Percentiles rank a stretch among this genome's conserved stretches.
Evolutionary conservation across 495 filamentous ascomycete genomes (phyloP).

Genomic region (Aspergillus carlsbadensis): DNA sequence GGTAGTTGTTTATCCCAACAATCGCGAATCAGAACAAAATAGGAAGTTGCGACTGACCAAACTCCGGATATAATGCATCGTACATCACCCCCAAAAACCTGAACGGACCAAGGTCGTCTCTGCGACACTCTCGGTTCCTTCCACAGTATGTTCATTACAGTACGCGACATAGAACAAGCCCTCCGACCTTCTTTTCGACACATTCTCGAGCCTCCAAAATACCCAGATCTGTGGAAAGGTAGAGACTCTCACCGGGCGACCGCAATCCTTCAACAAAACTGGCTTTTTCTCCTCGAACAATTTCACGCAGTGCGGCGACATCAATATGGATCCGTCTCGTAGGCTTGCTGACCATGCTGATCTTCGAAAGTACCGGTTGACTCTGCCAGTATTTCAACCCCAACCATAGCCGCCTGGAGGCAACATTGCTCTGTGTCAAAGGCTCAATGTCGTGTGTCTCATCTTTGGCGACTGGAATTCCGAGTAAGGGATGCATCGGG

Average conservation of each 20-base stretch:
- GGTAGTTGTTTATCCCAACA: conserved; percentile 36
- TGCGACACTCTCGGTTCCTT: background rate
- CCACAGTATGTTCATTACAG: conserved; percentile 23
- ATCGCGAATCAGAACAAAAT: conserved; percentile 31
- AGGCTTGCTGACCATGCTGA: conserved; percentile 73
- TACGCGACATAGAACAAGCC: conserved; percentile 77
- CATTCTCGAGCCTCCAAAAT: conserved; percentile 86
- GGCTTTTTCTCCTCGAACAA: conserved; percentile 65
- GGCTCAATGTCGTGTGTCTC: conserved; percentile 44
- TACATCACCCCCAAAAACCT: conserved; percentile 16
- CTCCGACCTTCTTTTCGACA: conserved; percentile 79
- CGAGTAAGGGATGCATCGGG: conserved; percentile 49
- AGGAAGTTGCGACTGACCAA: conserved; percentile 42
- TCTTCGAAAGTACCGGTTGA: conserved; percentile 73
- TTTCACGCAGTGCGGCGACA: conserved; percentile 53
- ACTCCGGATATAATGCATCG: conserved; percentile 45
- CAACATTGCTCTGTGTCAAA: conserved; percentile 75
- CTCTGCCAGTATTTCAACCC: conserved; percentile 93
- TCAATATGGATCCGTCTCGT: conserved; percentile 69
- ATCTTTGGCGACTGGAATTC: conserved; percentile 41
- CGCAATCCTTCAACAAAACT: conserved; percentile 69
- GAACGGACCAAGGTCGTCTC: background rate
- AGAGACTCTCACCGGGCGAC: conserved; percentile 79
- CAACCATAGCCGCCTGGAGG: conserved; percentile 79
- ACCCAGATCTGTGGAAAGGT: conserved; percentile 74